Evolutionary conservation across 768 basidiomycete species (phyloP), one percentile per base, ranked within the genome.

Genomic region (Strobilomyces dryophilus): DNA sequence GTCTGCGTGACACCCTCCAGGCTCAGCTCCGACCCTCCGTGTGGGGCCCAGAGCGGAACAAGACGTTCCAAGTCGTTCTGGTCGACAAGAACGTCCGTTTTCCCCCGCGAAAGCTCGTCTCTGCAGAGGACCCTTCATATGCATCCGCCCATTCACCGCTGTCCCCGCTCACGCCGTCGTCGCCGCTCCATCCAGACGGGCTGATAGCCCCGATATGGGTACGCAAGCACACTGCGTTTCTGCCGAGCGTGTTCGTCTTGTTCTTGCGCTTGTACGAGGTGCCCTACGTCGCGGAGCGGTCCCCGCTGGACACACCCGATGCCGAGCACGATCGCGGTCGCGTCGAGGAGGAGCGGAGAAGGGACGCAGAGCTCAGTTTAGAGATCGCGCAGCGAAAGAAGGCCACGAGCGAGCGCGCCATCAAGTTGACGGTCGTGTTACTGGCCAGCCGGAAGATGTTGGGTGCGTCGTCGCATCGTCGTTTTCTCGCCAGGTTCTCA

Each of bases 201-300:
- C 73, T 99, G 49, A 92, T 99, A 49, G 93, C 97, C 3, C 97
- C 97, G 1, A 92, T 98, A 66, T 99, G 97, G 97, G 84, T 98
- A 32, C 80, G 94, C 41, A 99, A 98, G 70, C 97, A 99, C 64
- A 90, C 90, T 0, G 83, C 90, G 1, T 83, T 97, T 31, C 72
- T 98, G 0, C 97, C 97, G 0, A 87, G 91, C 21, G 95, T 98
- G 0, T 95, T 98, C 68, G 89, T 98, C 9, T 76, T 97, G 55
- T 97, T 98, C 67, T 72, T 90, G 51, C 83, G 90, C 51, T 76
- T 98, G 55, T 93, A 77, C 63, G 95, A 98, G 66, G 73, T 73
- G 20, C 77, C 79, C 29, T 7, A 29, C 27, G 27, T 27, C 5
- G 27, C 27, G 27, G 27, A 27, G 1, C 70, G 73, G 32, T 79